phyloP scores from a whole-genome alignment of 306 rosid genomes.

The Fragaria iinumae region DNA sequence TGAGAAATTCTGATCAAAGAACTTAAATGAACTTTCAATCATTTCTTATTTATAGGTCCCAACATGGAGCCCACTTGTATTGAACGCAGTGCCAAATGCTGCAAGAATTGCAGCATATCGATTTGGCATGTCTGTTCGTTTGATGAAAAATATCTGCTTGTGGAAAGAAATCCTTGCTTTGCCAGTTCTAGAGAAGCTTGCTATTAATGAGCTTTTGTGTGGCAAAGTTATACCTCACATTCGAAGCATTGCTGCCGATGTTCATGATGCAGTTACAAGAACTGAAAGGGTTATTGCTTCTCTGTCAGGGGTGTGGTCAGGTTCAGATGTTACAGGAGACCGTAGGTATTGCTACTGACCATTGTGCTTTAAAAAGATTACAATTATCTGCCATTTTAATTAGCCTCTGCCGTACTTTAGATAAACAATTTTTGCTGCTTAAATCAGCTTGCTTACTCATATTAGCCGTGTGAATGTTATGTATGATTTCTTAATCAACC shows the following conservation, averaged over 20 bases:
- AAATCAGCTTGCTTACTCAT: not conserved
- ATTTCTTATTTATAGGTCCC: conserved; percentile 60
- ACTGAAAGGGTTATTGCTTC: conserved; percentile 84
- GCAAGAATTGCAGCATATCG: conserved; percentile 88
- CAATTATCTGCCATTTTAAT: not conserved
- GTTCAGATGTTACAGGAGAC: conserved; percentile 62
- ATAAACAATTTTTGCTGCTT: not conserved
- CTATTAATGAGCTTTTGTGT: conserved; percentile 77
- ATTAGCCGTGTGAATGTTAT: not conserved
- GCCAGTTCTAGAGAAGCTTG: conserved; percentile 83
- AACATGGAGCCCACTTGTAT: conserved; percentile 72
- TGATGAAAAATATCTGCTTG: conserved; percentile 79
- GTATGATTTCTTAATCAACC: not conserved
- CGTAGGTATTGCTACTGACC: conserved; percentile 45
- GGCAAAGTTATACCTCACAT: conserved; percentile 83
- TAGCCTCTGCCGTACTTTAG: not conserved
- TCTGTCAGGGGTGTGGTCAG: conserved; percentile 82
- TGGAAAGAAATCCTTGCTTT: conserved; percentile 86
- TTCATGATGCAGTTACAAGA: conserved; percentile 86
- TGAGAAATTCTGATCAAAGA: not conserved
- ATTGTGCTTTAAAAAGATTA: not conserved
- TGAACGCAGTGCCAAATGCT: conserved; percentile 84
- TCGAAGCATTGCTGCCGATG: conserved; percentile 68
- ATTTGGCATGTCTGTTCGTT: conserved; percentile 82
- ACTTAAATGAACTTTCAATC: conserved; percentile 10